phyloP scores from a whole-genome alignment of 202 grass and related monocot genomes.

The Bolboschoenoplectus hybrid region DNA sequence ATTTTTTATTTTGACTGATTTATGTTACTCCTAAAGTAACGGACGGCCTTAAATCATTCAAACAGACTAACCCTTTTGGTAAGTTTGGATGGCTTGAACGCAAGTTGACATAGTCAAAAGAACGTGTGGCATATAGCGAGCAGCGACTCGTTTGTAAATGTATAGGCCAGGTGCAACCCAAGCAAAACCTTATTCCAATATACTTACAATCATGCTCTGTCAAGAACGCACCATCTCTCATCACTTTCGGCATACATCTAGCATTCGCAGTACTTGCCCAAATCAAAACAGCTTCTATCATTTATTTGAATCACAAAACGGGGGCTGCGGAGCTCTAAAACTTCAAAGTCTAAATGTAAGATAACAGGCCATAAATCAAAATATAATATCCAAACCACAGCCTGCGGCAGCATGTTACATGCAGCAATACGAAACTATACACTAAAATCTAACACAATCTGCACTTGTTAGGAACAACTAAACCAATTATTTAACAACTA shows the following conservation, averaged over 20 bases:
- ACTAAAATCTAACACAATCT: slow-evolving; percentile 18
- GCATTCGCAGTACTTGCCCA: not conserved
- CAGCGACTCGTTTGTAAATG: too few relatives aligned
- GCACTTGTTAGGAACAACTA: slow-evolving; percentile 17
- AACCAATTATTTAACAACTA: slow-evolving; percentile 30
- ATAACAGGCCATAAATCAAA: not conserved
- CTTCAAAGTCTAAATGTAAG: not conserved
- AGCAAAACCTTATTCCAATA: too few relatives aligned
- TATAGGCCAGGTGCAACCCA: too few relatives aligned
- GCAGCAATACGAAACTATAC: not conserved
- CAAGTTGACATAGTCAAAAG: too few relatives aligned
- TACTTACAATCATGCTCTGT: not conserved
- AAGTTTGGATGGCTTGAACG: too few relatives aligned
- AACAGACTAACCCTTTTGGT: too few relatives aligned
- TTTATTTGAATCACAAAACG: not conserved
- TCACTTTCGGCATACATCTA: not conserved
- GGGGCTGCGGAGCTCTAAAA: not conserved
- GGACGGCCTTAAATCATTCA: too few relatives aligned
- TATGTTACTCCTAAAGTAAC: too few relatives aligned
- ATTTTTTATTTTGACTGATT: too few relatives aligned
- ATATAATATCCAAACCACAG: not conserved
- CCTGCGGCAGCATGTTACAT: not conserved
- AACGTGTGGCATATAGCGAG: too few relatives aligned
- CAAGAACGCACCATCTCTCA: not conserved
- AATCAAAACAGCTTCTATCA: not conserved